Evolutionary conservation across 2,329 filamentous ascomycete genomes (phyloP), one percentile per base, ranked within the genome.

Genomic region (Fusarium sp.): DNA sequence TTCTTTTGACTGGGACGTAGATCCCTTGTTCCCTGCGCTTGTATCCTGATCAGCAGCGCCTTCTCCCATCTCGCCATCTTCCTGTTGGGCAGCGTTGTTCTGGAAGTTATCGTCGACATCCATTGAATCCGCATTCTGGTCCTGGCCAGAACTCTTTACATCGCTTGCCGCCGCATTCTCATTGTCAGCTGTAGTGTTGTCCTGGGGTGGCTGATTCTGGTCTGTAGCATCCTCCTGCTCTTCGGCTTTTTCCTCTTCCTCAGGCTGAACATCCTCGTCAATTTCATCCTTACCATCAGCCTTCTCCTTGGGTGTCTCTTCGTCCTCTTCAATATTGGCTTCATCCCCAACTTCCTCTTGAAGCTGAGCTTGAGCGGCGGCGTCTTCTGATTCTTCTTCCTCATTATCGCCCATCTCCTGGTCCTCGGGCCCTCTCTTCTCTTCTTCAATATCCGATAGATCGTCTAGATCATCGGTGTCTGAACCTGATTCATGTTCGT

Each of bases 131-230:
- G 88, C 82, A 45, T 89, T 85, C 50, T 88, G 83, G 43, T 90
- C 88, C 45, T 86, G 82, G 3, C 88, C 88, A 13, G 84, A 82
- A 37, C 84, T 85, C 75, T 86, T 84, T 38, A 84, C 81, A 49
- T 90, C 86, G 72, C 83, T 89, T 7, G 85, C 83, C 1, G 84
- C 85, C 11, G 81, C 82, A 55, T 89, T 84, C n/a, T 91, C 86
- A 2, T 82, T 79, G 66, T 85, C 81, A 1, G 83, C 77, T 27
- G 79, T 80, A 14, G 78, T 74, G 17, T 83, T 79, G 35, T 87
- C 82, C 29, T 78, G 72, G 41, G 73, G 71, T 9, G 75, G 73
- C 31, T 75, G 71, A 3, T 70, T 55, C 25, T 68, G 62, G 14
- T 79, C 73, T n/a, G 75, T 70, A 10, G 83, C 78, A 25, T 86